Base-by-base conservation (phyloP, 164 flowering plant species). In the Hamamelis virginiana region DNA sequence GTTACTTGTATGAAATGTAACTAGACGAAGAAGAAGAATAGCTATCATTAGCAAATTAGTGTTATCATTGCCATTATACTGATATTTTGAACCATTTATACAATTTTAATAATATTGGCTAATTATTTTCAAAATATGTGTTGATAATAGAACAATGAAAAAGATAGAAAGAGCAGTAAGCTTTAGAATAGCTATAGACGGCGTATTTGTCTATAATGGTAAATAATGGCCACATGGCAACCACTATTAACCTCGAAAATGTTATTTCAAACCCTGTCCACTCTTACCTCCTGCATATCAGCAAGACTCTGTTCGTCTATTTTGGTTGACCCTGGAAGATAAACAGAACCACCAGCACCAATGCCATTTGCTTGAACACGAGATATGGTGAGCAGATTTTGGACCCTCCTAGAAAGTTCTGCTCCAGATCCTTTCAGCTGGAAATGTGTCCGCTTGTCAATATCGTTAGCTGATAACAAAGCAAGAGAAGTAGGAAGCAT, bases 371-470 rank as follows among this genome's bases (percentile, higher is more conserved):
- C 88, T 71, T 89, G 95, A 76, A 87, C 85, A 65, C 98, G 94
- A 65, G 92, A 74, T 48, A 89, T 12, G 1, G 91, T 78, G 15
- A 89, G 89, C 73, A 96, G 77, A 80, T 89, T 91, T 61, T 93
- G 98, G 65, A 91, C 94, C 81, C 99, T 87, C 74, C 92, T 85
- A 47, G 97, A 86, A 60, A 93, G 87, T 76, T 93, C 99, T 63
- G 92, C 99, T 66, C 97, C 97, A 33, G 98, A 80, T 79, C 99
- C 98, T 80, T 90, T 96, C 70, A 93, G 72, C 98, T 96, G 87
- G 26, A 70, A 71, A 69, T 4, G 9, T 50, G 1, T 41, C 47
- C 52, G 11, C 68, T 61, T 53, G 60, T 80, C 47, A 82, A 71
- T 59, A 60, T 18, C 43, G 52, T 53, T 16, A 59, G 62, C 62